phyloP scores from a whole-genome alignment of 2,329 filamentous ascomycete genomes.

The Diaporthe ilicicola region DNA sequence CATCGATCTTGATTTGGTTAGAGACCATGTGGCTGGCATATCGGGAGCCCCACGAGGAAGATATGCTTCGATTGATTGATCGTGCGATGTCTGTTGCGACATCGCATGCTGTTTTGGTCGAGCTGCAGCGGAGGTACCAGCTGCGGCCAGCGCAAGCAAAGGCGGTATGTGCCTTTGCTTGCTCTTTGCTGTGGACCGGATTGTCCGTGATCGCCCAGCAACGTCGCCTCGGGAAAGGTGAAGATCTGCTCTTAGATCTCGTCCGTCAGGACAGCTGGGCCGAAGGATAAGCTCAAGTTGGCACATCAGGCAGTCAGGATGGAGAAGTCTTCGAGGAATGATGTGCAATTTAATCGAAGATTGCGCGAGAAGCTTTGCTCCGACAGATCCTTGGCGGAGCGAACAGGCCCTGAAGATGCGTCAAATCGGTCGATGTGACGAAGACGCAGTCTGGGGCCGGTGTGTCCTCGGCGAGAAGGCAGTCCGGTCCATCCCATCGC shows the following conservation, averaged over 20 bases:
- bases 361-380: neutral
- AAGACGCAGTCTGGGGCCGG: neutral
- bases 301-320: neutral
- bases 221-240: neutral
- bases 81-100: neutral
- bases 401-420: neutral
- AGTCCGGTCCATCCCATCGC: neutral
- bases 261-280: neutral
- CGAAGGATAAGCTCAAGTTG: constrained; percentile 10
- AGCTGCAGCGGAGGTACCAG: neutral
- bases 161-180: neutral
- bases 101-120: neutral
- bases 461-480: constrained; percentile 1
- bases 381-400: neutral
- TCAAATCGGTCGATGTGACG: neutral
- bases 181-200: neutral
- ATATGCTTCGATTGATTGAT: neutral
- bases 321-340: neutral
- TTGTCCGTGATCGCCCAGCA: neutral
- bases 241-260: neutral
- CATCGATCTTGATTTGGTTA: neutral
- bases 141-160: neutral
- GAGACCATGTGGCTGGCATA: neutral
- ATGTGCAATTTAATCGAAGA: neutral
- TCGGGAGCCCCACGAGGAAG: neutral